Conservation (phyloP, 2,329 filamentous ascomycete genomes). For the Coleophoma eucalyptorum region DNA sequence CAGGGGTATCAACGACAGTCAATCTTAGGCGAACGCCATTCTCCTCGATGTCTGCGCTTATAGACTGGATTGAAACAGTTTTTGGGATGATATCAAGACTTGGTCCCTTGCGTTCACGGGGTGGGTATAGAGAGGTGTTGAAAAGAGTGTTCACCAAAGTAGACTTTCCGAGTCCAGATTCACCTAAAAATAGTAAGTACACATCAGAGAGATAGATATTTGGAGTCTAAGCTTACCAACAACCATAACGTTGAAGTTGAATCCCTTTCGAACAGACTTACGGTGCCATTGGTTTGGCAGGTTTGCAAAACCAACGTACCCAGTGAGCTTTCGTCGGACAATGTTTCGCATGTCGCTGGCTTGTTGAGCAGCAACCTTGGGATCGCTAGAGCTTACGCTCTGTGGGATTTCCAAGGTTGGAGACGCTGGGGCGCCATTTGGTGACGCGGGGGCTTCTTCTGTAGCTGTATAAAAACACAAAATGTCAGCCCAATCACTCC, state of each 20-base stretch:
- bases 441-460: constrained; percentile 25
- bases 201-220: not conserved
- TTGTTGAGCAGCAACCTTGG: constrained; percentile 31
- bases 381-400: constrained; percentile 29
- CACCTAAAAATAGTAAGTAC: constrained; percentile 57
- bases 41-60: constrained; percentile 96
- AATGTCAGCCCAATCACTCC: constrained; percentile 27
- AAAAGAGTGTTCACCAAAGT: constrained; percentile 99
- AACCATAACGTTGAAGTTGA: constrained; percentile 99
- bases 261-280: constrained; percentile 99
- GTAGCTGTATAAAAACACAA: constrained; percentile 29
- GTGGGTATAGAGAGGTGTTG: constrained; percentile 98
- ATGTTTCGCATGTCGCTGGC: constrained; percentile 62
- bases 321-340: constrained; percentile 95
- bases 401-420: constrained; percentile 24
- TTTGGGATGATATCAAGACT: constrained; percentile 98
- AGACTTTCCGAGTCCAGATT: constrained; percentile 98
- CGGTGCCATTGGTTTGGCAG: constrained; percentile 99
- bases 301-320: constrained; percentile 98
- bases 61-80: constrained; percentile 92
- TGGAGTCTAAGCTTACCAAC: constrained; percentile 70
- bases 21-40: constrained; percentile 94
- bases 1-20: constrained; percentile 96
- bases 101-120: constrained; percentile 96
- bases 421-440: constrained; percentile 21